Conservation (phyloP, 805 yeast species). For the Pichia californica region DNA sequence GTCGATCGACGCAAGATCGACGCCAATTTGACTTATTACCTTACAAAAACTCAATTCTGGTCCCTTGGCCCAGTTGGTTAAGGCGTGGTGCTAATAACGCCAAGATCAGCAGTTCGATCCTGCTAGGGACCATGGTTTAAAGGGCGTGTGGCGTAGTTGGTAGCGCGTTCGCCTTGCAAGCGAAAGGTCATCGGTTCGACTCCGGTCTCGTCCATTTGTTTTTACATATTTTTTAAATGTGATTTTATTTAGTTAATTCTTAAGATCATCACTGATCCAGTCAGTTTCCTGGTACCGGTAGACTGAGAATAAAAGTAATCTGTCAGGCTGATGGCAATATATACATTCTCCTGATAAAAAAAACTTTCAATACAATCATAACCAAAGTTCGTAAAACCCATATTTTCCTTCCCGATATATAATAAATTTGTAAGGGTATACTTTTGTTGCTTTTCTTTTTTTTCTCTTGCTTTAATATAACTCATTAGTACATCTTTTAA, state of each 20-base stretch:
- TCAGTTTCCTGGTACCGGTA: too few species aligned
- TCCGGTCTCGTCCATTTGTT: constrained; percentile 60
- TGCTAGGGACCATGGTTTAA: constrained; percentile 82
- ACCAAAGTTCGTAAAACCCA: constrained; percentile 42
- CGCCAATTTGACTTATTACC: too few species aligned
- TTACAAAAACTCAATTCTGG: too few species aligned
- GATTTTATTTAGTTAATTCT: background rate
- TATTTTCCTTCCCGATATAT: constrained; percentile 21
- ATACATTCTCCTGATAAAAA: constrained; percentile 12
- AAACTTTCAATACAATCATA: constrained; percentile 26
- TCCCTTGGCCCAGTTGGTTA: constrained; percentile 41
- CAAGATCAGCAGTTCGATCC: constrained; percentile 82
- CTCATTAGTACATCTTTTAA: background rate
- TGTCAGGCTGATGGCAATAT: constrained; percentile 34
- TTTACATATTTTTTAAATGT: background rate
- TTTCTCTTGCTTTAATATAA: too few species aligned
- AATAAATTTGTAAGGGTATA: constrained; percentile 9
- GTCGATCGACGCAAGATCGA: too few species aligned
- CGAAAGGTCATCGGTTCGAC: constrained; percentile 76
- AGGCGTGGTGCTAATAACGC: constrained; percentile 42
- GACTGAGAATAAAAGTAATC: constrained; percentile 5
- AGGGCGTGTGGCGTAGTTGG: constrained; percentile 83
- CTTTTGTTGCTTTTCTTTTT: background rate
- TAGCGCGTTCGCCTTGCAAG: constrained; percentile 79
- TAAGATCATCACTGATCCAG: constrained; percentile 1